Evolutionary conservation across 2,329 filamentous ascomycete species (phyloP).

Genomic region (Trichoderma sp.): DNA sequence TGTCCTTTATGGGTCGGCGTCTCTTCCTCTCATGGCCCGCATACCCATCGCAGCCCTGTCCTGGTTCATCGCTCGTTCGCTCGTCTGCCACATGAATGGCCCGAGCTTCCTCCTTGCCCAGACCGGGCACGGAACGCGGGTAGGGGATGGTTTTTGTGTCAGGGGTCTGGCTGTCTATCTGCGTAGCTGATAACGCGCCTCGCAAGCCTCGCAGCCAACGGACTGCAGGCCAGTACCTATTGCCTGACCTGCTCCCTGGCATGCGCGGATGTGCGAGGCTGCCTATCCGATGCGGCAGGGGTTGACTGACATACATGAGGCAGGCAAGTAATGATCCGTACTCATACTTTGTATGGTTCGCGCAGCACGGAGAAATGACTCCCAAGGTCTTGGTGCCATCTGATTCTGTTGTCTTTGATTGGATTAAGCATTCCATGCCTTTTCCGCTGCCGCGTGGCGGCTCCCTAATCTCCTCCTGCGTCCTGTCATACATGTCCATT

Average conservation of each 20-base stretch:
- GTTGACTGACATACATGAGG: slow-evolving; percentile 1
- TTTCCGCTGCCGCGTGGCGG: not conserved
- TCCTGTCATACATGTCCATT: slow-evolving; percentile 7
- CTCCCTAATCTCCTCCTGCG: slow-evolving; percentile 11
- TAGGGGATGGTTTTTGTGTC: slow-evolving; percentile 9
- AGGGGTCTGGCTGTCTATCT: not conserved
- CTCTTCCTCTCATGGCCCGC: too few species aligned
- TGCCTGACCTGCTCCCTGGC: slow-evolving; percentile 6
- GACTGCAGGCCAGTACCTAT: not conserved
- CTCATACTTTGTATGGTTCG: too few species aligned
- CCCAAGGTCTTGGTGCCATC: not conserved
- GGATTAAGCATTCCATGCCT: slow-evolving; percentile 11
- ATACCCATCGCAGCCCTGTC: not conserved
- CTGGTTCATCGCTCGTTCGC: too few species aligned
- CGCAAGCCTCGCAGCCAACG: slow-evolving; percentile 6
- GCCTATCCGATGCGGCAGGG: slow-evolving; percentile 12
- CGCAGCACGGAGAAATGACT: not conserved
- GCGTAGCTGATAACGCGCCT: slow-evolving; percentile 24
- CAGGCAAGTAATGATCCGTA: not conserved
- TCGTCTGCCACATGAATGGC: not conserved
- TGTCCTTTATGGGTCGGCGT: not conserved
- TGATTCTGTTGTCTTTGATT: not conserved
- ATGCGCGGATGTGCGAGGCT: not conserved
- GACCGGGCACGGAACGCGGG: slow-evolving; percentile 23
- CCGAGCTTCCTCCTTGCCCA: slow-evolving; percentile 8